Base-by-base conservation (phyloP, 306 rosid genomes). In the Phaseolus lunatus region DNA sequence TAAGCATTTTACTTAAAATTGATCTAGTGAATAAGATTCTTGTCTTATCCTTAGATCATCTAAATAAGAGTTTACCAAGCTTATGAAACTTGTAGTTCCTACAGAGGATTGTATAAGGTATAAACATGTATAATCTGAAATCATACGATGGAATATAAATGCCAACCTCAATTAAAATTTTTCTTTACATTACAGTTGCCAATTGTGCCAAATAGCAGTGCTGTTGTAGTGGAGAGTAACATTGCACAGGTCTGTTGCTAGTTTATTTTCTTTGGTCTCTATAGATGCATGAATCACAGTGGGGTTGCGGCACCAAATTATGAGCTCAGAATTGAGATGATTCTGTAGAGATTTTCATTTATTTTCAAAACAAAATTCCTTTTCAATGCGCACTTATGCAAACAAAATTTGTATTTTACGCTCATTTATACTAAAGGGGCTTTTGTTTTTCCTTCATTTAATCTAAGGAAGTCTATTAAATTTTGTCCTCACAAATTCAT, bases 31-130 rank as follows among this genome's bases (percentile, higher is more conserved):
- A 58, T 35, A 27, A 1, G 22, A 3, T 27, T 59, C 20, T 59
- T 27, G 41, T 59, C 41, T 15, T 59, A 27, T 59, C 27, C 66
- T 59, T 27, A 14, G 2, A 59, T 20, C 4, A 26, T 59, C 20
- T 22, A 59, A 6, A 57, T 27, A 57, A 24, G 35, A 31, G 18
- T 12, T 9, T 4, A 24, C 37, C 64, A 5, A 57, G 35, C 18
- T 23, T 57, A 27, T 44, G 59, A 74, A 73, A 58, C 45, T 29
- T 31, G 59, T 27, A n/a, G 43, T 24, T 73, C 47, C 70, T 20
- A 5, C 50, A 1, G 13, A 12, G 59, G 48, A 57, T 72, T 41
- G 41, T 44, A 20, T 14, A 26, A 7, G 43, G 24, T 24, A 68
- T 68, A 45, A 45, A 47, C 23, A 16, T 12, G 10, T 2, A 45